Evolutionary conservation across 2,329 filamentous ascomycete genomes (phyloP).

Genomic region (Pseudogymnoascus sp.): DNA sequence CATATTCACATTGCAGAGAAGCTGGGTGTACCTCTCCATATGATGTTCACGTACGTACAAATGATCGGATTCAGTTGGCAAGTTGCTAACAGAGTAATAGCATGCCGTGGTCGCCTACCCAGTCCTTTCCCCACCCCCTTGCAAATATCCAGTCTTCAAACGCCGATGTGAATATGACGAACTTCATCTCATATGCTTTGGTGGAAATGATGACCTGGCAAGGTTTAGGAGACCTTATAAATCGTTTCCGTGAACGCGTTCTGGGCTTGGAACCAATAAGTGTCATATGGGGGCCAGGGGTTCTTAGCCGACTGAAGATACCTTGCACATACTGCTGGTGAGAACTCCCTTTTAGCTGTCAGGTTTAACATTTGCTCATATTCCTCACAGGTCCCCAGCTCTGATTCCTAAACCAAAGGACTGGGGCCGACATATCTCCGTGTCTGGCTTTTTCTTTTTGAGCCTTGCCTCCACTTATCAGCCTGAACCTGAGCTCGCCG

Average conservation of each 20-base stretch:
- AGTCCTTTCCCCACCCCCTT: constrained; percentile 67
- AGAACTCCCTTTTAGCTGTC: neutral
- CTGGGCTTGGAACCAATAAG: constrained; percentile 67
- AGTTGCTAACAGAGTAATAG: constrained; percentile 25
- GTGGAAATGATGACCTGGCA: constrained; percentile 91
- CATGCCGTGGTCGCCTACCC: constrained; percentile 63
- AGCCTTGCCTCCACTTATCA: constrained; percentile 57
- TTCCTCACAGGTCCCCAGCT: constrained; percentile 40
- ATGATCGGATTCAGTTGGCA: constrained; percentile 1
- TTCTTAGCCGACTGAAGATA: constrained; percentile 65
- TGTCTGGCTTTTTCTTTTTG: constrained; percentile 73
- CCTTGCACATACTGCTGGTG: constrained; percentile 67
- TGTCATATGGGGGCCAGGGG: constrained; percentile 69
- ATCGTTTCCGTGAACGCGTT: constrained; percentile 63
- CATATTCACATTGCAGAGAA: constrained; percentile 67
- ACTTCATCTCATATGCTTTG: constrained; percentile 73
- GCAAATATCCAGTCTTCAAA: constrained; percentile 69
- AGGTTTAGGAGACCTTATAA: constrained; percentile 72
- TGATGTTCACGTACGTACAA: constrained; percentile 76
- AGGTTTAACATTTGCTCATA: neutral
- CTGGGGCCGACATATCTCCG: constrained; percentile 63
- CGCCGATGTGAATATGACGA: constrained; percentile 65
- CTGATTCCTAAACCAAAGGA: constrained; percentile 61
- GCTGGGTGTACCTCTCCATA: constrained; percentile 65
- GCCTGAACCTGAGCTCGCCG: constrained; percentile 47